Conservation (phyloP, 495 filamentous ascomycete genomes). For the Talaromyces proteolyticus region DNA sequence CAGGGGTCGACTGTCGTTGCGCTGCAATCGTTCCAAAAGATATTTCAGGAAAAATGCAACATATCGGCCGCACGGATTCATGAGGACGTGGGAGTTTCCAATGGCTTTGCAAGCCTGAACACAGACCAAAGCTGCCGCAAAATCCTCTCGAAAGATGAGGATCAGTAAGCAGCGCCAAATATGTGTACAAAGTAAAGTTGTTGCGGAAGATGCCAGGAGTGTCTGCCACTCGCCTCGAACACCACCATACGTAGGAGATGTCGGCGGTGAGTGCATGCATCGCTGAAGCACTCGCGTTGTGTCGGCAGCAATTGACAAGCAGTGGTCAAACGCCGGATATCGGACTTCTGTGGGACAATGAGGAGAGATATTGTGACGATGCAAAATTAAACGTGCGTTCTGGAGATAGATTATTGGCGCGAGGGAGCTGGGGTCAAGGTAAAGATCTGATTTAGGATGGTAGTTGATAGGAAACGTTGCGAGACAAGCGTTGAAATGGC, state of each 20-base stretch:
- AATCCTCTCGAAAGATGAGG: slow-evolving; percentile 67
- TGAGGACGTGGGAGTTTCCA: slow-evolving; percentile 61
- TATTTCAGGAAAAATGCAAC: slow-evolving; percentile 74
- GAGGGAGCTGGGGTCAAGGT: slow-evolving; percentile 68
- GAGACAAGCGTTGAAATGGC: slow-evolving; percentile 71
- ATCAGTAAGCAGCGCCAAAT: slow-evolving; percentile 87
- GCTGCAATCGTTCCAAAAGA: slow-evolving; percentile 52
- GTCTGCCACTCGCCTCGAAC: slow-evolving; percentile 38
- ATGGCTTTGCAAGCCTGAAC: slow-evolving; percentile 65
- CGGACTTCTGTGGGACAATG: slow-evolving; percentile 60
- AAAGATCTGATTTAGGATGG: slow-evolving; percentile 54
- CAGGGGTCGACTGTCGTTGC: slow-evolving; percentile 43
- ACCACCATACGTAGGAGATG: slow-evolving; percentile 12
- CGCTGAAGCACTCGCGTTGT: slow-evolving; percentile 70
- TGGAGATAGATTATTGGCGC: slow-evolving; percentile 73
- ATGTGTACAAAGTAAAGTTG: slow-evolving; percentile 72
- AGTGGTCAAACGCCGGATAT: slow-evolving; percentile 67
- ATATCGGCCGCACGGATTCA: slow-evolving; percentile 75
- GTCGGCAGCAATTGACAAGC: slow-evolving; percentile 66
- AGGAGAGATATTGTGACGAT: slow-evolving; percentile 86
- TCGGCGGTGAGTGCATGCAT: slow-evolving; percentile 35
- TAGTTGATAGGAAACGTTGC: slow-evolving; percentile 67
- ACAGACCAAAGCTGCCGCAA: slow-evolving; percentile 64
- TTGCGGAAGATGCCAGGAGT: slow-evolving; percentile 47
- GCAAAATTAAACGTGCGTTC: slow-evolving; percentile 75